Evolutionary conservation across 306 rosid genomes (phyloP).

Genomic region (Neltuma alba): DNA sequence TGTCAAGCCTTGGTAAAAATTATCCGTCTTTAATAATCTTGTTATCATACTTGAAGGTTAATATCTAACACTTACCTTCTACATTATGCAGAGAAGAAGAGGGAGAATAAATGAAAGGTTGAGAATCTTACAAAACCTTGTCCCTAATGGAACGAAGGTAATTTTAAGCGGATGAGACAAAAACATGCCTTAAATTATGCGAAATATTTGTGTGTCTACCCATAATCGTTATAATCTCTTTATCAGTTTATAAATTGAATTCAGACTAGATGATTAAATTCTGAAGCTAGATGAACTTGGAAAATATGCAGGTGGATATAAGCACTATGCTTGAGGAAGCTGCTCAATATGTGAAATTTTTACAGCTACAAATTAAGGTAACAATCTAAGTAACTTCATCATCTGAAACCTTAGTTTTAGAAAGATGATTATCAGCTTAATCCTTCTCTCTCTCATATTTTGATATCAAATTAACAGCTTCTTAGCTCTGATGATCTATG

Average conservation of each 20-base stretch:
- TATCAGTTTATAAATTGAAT: no score
- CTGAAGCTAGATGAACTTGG: slow-evolving; percentile 7
- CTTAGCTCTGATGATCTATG: slow-evolving; percentile 85
- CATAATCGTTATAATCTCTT: no score
- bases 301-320: slow-evolving; percentile 76
- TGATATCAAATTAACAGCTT: slow-evolving; percentile 52
- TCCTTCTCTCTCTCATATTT: background rate
- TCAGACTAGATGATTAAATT: slow-evolving; percentile 7
- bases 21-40: background rate
- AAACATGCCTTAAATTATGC: background rate
- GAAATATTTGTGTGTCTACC: no score
- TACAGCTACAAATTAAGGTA: slow-evolving; percentile 92
- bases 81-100: slow-evolving; percentile 74
- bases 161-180: background rate
- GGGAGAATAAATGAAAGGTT: slow-evolving; percentile 88
- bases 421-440: background rate
- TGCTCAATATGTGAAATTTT: slow-evolving; percentile 81
- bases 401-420: slow-evolving; percentile 23
- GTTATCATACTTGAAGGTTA: background rate
- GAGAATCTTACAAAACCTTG: slow-evolving; percentile 71
- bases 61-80: background rate
- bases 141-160: slow-evolving; percentile 93
- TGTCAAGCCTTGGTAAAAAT: no score
- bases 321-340: slow-evolving; percentile 99
- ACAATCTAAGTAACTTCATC: slow-evolving; percentile 43